Evolutionary conservation across 176 grass and related monocot species (phyloP).

Genomic region (Stipa capillata): DNA sequence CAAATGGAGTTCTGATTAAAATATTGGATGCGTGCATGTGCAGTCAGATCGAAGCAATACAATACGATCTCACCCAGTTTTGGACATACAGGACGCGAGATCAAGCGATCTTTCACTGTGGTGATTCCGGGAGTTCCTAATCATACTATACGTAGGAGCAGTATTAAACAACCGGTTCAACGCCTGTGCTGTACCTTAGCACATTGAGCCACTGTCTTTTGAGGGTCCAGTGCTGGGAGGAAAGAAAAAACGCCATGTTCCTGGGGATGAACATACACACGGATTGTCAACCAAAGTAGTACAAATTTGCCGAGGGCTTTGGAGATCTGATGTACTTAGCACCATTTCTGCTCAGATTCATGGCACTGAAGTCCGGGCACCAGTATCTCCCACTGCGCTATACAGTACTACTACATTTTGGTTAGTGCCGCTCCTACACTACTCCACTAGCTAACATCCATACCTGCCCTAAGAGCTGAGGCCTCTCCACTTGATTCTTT

Average conservation of each 20-base stretch:
- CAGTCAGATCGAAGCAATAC: background rate
- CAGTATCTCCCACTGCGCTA: too few species aligned
- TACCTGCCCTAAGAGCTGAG: too few species aligned
- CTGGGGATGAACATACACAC: too few species aligned
- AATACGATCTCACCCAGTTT: background rate
- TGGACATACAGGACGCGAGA: background rate
- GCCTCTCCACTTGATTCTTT: background rate
- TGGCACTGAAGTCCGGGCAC: too few species aligned
- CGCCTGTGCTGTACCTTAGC: too few species aligned
- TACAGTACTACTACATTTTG: too few species aligned
- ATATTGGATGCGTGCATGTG: constrained; percentile 14
- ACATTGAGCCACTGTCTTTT: background rate
- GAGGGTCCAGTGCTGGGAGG: too few species aligned
- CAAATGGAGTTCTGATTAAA: background rate
- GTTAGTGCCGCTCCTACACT: background rate
- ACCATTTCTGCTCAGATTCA: too few species aligned
- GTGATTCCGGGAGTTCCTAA: constrained; percentile 12
- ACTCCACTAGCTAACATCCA: too few species aligned
- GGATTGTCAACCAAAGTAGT: too few species aligned
- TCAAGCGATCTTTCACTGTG: background rate
- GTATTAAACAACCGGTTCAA: background rate
- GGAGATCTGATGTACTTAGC: background rate
- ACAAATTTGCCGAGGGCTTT: too few species aligned
- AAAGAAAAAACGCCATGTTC: too few species aligned
- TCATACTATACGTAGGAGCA: background rate